Base-by-base conservation (phyloP, 2,329 filamentous ascomycete genomes). In the Cladorrhinum sp. region DNA sequence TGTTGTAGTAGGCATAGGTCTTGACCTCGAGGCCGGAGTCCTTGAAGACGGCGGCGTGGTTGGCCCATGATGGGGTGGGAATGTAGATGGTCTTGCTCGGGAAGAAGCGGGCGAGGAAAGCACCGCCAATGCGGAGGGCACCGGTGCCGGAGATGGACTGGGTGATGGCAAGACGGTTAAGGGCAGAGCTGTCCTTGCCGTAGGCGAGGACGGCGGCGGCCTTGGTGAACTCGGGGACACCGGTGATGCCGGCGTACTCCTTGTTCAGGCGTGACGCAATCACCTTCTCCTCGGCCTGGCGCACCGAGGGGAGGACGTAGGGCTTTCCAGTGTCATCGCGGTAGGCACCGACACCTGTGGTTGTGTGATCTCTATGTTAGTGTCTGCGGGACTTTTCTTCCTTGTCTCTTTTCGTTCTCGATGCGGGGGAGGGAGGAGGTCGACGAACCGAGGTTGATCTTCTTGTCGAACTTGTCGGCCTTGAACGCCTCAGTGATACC, bases 401-500 rank as follows among this genome's bases (percentile, higher is more conserved):
- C n/a, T 20, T 46, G 26, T 46, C 18, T 46, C n/a, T 14, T n/a
- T 10, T 23, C 26, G 30, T 24, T 2, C 36, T 36, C 49, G 54
- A 24, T 26, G 53, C 18, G 48, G 55, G 48, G 60, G 56, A 59
- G 64, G 52, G 58, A 49, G 48, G 23, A 24, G 52, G 39, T 24
- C 14, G 60, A 71, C 83, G 73, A 80, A 90, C 90, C 95, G 64
- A 99, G 82, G 82, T 98, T 98, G 84, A 99, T 98, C 87, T 98
- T 99, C 82, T 96, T 87, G 66, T 86, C 81, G 78, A 96, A 94
- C 72, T 82, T 85, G 77, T 99, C 95, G 78, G 93, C 93, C 85
- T 98, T 99, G 90, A 95, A 99, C 64, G 95, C 95, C 82, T 99
- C 95, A 66, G 95, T 98, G 80, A 99, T 92, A 76, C 91, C 89